Percentiles rank a stretch among this genome's conserved stretches.
Conservation (phyloP, 257 asterid genomes). For the Nicotiana sylvestris region DNA sequence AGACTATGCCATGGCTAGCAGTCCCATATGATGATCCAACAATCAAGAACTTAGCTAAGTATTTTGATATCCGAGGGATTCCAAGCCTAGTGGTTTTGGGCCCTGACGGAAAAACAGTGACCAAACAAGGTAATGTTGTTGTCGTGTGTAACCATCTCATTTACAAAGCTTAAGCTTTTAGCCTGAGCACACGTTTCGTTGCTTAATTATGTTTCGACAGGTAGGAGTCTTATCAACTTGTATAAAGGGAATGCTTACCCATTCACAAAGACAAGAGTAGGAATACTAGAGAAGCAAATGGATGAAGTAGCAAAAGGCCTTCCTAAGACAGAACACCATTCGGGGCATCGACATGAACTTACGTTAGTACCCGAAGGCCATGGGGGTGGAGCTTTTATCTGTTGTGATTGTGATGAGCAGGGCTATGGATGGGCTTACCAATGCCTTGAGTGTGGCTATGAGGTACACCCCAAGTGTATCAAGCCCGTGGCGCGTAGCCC, state of each 20-base stretch:
- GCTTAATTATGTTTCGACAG: background rate
- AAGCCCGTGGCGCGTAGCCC: constrained; percentile 1
- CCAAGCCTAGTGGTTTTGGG: constrained; percentile 58
- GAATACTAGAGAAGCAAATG: constrained; percentile 37
- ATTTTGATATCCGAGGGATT: constrained; percentile 52
- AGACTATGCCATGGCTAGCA: constrained; percentile 69
- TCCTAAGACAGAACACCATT: constrained; percentile 35
- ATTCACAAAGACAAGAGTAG: constrained; percentile 37
- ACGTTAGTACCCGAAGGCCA: constrained; percentile 57
- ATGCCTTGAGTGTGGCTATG: constrained; percentile 69
- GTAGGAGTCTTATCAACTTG: constrained; percentile 56
- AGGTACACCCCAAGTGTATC: constrained; percentile 68
- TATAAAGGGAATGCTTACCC: constrained; percentile 59
- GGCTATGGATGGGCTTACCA: constrained; percentile 81
- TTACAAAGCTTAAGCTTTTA: background rate
- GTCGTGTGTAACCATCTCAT: background rate
- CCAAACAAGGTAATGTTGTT: constrained; percentile 21
- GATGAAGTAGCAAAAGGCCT: constrained; percentile 46
- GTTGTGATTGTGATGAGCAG: constrained; percentile 79
- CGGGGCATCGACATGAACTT: constrained; percentile 52
- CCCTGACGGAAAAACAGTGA: constrained; percentile 64
- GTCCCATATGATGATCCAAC: constrained; percentile 49
- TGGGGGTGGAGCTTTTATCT: constrained; percentile 68
- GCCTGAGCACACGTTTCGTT: background rate
- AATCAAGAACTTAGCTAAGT: constrained; percentile 34